Base-by-base conservation (phyloP, 768 basidiomycete species). In the Lentinus brumalis region DNA sequence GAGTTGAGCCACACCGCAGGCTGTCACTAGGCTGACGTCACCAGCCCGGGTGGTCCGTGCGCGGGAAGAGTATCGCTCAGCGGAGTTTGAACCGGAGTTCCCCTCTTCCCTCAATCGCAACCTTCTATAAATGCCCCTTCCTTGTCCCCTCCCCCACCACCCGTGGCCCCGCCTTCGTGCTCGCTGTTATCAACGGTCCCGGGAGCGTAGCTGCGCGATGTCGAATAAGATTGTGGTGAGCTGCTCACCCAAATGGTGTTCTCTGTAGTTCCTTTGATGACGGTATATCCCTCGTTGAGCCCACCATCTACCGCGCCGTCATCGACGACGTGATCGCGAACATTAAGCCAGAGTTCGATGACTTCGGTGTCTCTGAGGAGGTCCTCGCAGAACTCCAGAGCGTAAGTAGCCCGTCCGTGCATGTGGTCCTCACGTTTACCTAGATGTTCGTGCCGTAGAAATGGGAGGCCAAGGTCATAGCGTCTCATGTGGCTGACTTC, bases 151-250 rank as follows among this genome's bases (percentile, higher is more conserved):
- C 67, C 73, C 65, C 70, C 71, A 73, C 75, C 67, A 72, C 71
- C 67, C 67, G 56, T 63, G 71, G 70, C 69, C 72, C 69, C 71
- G 66, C 69, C 68, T 67, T 60, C 67, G 67, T 59, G 70, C 68
- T 68, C 67, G 65, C 60, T 66, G 66, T 71, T 64, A 67, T 69
- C 66, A 70, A 64, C 69, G 66, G 63, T 72, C 68, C 71, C 67
- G 72, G 71, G 68, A 67, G 67, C 60, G 44, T 57, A 50, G 56
- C 56, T 59, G 51, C 59, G 57, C 53, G 53, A 96, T 96, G 94
- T 95, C 94, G 62, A 96, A 96, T 89, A 96, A 96, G 83, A 93
- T 94, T 82, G 94, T 96, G 87, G 94, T 95, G 85, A 92, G 91
- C 89, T 86, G 79, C 83, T 85, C 86, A 83, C 83, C 75, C 79